Conservation (phyloP, 495 filamentous ascomycete genomes). For the Mytilinidion resinicola region DNA sequence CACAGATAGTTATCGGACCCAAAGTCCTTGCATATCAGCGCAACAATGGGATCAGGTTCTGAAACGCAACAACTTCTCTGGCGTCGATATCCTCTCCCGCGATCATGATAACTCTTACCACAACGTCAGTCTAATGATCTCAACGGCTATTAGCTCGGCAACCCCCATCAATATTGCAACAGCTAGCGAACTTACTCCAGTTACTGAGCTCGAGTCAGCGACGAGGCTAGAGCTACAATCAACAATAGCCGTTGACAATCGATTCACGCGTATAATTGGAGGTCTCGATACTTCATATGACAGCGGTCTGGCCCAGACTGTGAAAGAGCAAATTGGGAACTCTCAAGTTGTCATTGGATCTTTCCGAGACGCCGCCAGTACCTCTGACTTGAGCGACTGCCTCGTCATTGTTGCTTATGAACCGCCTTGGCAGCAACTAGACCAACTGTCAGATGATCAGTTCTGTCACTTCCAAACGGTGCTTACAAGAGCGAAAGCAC, state of each 20-base stretch:
- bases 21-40: background rate
- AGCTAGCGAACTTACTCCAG: no score
- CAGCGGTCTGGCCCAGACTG: no score
- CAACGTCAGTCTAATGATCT: background rate
- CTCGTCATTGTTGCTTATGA: no score
- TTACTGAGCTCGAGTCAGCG: no score
- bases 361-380: no score
- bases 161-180: background rate
- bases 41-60: background rate
- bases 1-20: background rate
- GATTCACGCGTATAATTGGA: background rate
- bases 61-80: slow-evolving; percentile 1
- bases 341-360: no score
- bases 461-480: no score
- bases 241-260: background rate
- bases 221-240: background rate
- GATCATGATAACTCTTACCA: background rate
- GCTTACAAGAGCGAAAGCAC: no score
- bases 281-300: background rate
- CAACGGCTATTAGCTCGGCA: background rate
- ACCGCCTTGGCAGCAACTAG: no score
- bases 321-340: no score
- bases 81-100: background rate
- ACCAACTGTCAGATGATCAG: no score
- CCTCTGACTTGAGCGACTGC: no score